Conservation (phyloP, 2,329 filamentous ascomycete genomes). For the Fusarium secorum region DNA sequence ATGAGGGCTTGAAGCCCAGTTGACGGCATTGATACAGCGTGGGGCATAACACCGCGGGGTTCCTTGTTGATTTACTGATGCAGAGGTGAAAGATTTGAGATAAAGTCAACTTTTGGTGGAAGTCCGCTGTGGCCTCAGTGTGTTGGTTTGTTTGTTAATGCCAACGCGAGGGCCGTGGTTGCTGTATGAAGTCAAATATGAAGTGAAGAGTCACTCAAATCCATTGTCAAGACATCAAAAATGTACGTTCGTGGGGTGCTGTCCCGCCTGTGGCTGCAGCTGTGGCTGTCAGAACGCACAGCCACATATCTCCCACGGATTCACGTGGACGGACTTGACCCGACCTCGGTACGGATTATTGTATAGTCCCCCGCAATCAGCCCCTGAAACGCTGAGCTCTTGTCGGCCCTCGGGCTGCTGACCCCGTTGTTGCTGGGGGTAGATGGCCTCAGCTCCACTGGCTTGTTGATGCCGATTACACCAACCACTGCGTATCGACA, state of each 20-base stretch:
- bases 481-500: slow-evolving; percentile 43
- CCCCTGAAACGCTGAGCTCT: slow-evolving; percentile 38
- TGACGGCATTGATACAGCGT: slow-evolving; percentile 75
- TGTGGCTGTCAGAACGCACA: background rate
- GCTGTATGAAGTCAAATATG: slow-evolving; percentile 33
- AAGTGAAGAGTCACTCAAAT: slow-evolving; percentile 43
- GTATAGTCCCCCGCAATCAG: slow-evolving; percentile 35
- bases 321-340: slow-evolving; percentile 32
- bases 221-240: slow-evolving; percentile 39
- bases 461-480: slow-evolving; percentile 41
- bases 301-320: slow-evolving; percentile 21
- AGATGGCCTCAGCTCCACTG: slow-evolving; percentile 43
- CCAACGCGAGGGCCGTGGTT: slow-evolving; percentile 5
- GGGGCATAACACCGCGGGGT: slow-evolving; percentile 66
- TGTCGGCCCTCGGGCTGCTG: slow-evolving; percentile 40
- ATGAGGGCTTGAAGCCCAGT: slow-evolving; percentile 85
- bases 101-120: background rate
- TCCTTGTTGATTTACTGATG: slow-evolving; percentile 13
- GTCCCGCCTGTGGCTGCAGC: slow-evolving; percentile 40
- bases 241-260: slow-evolving; percentile 35
- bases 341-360: slow-evolving; percentile 43
- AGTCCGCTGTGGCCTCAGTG: background rate
- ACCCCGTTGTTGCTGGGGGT: slow-evolving; percentile 41
- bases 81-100: background rate
- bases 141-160: background rate